Evolutionary conservation across 2,329 filamentous ascomycete species (phyloP).

Genomic region (Stachybotrys chartarum): DNA sequence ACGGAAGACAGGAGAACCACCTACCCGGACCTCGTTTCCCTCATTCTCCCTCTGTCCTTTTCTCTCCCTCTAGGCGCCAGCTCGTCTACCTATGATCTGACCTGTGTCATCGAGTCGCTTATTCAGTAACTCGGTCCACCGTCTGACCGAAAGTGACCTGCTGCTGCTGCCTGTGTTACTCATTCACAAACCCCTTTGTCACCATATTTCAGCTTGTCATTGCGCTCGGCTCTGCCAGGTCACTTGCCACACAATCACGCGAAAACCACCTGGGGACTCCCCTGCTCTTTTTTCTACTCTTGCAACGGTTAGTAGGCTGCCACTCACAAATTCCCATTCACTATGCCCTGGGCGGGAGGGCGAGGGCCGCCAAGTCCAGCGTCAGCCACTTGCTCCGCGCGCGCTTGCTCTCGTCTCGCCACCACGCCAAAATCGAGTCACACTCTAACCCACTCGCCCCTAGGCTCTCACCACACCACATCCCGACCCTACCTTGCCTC

Average conservation of each 20-base stretch:
- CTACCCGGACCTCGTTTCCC: no score
- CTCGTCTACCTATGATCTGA: not conserved
- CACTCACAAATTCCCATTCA: constrained; percentile 22
- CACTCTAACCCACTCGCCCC: constrained; percentile 12
- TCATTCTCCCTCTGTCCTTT: no score
- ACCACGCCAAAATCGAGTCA: constrained; percentile 30
- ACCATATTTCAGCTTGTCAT: not conserved
- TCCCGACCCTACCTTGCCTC: constrained; percentile 14
- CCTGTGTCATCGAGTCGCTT: not conserved
- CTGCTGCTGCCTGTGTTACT: not conserved
- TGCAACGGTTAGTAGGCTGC: constrained; percentile 10
- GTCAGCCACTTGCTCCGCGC: constrained; percentile 13
- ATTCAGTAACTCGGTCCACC: not conserved
- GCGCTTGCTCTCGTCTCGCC: constrained; percentile 17
- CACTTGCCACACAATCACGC: not conserved
- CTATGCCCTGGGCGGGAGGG: not conserved
- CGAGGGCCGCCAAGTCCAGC: constrained; percentile 8
- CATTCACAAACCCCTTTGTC: not conserved
- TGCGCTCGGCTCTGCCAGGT: not conserved
- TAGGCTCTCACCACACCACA: constrained; percentile 8
- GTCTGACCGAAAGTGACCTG: not conserved
- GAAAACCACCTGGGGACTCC: not conserved
- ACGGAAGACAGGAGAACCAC: constrained; percentile 13
- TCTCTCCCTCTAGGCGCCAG: constrained; percentile 9
- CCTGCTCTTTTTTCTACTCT: not conserved